Evolutionary conservation across 1,284 basidiomycete genomes (phyloP).

Genomic region (Phellopilus nigrolimitatus): DNA sequence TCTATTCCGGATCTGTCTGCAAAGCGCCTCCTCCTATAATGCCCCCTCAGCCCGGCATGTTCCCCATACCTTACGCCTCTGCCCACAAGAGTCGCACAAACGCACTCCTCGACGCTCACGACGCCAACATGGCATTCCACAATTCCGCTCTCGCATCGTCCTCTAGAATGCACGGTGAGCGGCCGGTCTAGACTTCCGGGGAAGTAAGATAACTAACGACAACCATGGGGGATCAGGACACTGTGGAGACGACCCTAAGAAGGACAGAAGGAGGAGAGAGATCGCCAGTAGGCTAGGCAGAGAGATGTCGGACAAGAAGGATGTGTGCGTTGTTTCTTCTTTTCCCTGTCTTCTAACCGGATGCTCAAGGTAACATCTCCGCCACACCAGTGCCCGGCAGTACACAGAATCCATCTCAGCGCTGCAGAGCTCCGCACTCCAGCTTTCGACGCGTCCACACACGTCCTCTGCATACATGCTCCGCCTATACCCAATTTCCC

Average conservation of each 20-base stretch:
- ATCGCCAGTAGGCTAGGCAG: conserved; percentile 61
- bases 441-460: conserved; percentile 63
- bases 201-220: neutral
- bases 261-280: conserved; percentile 62
- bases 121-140: conserved; percentile 21
- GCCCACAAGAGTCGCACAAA: conserved; percentile 36
- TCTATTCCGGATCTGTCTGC: neutral
- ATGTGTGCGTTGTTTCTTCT: conserved; percentile 52
- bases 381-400: conserved; percentile 41
- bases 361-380: neutral
- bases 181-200: neutral
- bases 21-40: conserved; percentile 5
- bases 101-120: conserved; percentile 17
- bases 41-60: conserved; percentile 50
- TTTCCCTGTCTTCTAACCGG: neutral
- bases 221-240: conserved; percentile 11
- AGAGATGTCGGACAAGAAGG: conserved; percentile 64
- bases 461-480: conserved; percentile 58
- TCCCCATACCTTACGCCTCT: conserved; percentile 42
- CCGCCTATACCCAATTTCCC: conserved; percentile 61
- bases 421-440: conserved; percentile 50
- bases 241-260: conserved; percentile 39
- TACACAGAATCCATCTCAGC: conserved; percentile 50
- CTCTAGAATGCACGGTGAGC: conserved; percentile 18
- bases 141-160: conserved; percentile 14